Evolutionary conservation across 2,329 filamentous ascomycete species (phyloP), one percentile per base, ranked within the genome.

Genomic region (Fragosphaeria purpurea): DNA sequence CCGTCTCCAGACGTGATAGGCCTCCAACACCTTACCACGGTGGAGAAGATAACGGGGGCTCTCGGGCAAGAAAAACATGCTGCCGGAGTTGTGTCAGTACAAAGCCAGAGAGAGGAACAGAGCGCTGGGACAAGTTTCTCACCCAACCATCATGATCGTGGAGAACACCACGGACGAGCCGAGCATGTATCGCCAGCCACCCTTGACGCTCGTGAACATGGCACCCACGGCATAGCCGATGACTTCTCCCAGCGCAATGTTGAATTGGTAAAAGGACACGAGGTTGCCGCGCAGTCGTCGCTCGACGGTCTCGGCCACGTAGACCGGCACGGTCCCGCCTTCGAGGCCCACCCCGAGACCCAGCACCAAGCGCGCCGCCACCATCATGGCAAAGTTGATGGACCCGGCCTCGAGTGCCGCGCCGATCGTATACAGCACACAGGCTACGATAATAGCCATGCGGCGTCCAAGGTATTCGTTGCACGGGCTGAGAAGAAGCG

Each of bases 151-250:
- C 70, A 81, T 77, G 58, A 79, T 76, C 35, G 76, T 81, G 0
- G 80, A 85, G 66, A 87, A 87, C 41, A 87, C 62, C 2, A 87
- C 73, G 0, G 83, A 87, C 1, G 80, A 85, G 5, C 83, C 84
- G 1, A 88, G 77, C 53, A 88, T 87, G 62, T 80, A 86, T 39
- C 84, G 74, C 84, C 84, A 88, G 67, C 82, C 83, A 12, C 83
- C 84, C 0, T 69, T 66, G 2, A 88, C 81, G n/a, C 70, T 74
- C 54, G 86, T 70, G 64, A 88, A 88, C 51, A 87, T 86, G 44
- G 84, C 84, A 0, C 80, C 83, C 1, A 87, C 76, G 5, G 80
- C 83, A 53, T 87, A 87, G 3, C 84, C 85, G 1, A 88, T 69
- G 2, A 88, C 83, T 58, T 87, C 84, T 33, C 84, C 84, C 0